phyloP scores from a whole-genome alignment of 2,329 filamentous ascomycete species.

The Trichoderma afroharzianum region DNA sequence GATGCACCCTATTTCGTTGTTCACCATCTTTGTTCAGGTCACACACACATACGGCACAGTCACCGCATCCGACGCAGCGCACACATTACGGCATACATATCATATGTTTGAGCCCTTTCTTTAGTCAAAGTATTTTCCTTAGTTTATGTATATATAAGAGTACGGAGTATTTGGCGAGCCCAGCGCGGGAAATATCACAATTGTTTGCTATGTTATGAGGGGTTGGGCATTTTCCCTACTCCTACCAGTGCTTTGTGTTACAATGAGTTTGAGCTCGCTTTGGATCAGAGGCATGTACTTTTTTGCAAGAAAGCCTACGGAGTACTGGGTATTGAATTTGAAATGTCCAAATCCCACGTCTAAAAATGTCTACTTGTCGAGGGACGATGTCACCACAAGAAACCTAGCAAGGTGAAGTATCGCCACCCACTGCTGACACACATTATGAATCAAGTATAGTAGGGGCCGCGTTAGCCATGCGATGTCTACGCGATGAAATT shows the following conservation, averaged over 20 bases:
- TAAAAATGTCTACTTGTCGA: neutral
- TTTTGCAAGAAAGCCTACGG: too few relatives aligned
- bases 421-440: conserved; percentile 3
- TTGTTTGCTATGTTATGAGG: neutral
- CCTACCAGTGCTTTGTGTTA: neutral
- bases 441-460: neutral
- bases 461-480: neutral
- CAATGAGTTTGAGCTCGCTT: neutral
- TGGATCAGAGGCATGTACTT: too few relatives aligned
- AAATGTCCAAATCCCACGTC: neutral
- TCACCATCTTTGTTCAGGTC: neutral
- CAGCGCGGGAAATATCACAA: neutral
- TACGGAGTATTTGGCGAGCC: conserved; percentile 4
- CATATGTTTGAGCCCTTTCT: conserved; percentile 2
- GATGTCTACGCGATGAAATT: too few relatives aligned
- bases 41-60: neutral
- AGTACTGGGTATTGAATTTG: neutral
- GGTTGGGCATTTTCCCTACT: neutral
- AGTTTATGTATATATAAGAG: conserved; percentile 7
- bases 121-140: neutral
- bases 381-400: conserved; percentile 9
- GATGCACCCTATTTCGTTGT: neutral
- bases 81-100: conserved; percentile 9
- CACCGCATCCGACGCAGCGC: neutral
- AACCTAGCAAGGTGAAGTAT: neutral